Percentiles rank a stretch among this genome's conserved stretches.
Conservation (phyloP, 805 yeast genomes). For the Phaffomyces opuntiae region DNA sequence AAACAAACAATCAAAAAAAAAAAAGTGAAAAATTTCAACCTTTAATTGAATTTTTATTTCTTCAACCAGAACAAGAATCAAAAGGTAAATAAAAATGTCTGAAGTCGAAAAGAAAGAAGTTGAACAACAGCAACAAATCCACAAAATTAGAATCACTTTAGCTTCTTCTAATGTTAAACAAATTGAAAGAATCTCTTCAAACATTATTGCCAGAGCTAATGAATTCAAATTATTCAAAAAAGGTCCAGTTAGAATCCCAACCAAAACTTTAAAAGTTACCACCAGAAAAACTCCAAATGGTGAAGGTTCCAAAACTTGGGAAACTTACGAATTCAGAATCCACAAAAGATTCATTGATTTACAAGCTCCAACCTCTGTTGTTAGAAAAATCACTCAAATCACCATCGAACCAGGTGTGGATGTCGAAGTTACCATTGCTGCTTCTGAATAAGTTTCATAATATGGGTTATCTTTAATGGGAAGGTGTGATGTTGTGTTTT, state of each 20-base stretch:
- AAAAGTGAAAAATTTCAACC: constrained; percentile 10
- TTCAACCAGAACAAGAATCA: constrained; percentile 24
- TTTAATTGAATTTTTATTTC: neutral
- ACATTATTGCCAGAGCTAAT: constrained; percentile 84
- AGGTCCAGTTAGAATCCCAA: constrained; percentile 99
- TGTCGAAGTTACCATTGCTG: constrained; percentile 89
- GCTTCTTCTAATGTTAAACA: constrained; percentile 98
- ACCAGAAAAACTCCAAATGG: constrained; percentile 99
- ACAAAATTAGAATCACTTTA: constrained; percentile 98
- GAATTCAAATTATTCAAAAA: constrained; percentile 79
- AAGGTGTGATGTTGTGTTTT: constrained; percentile 2
- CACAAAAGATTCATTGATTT: constrained; percentile 99
- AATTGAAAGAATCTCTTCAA: constrained; percentile 91
- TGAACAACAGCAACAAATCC: constrained; percentile 76
- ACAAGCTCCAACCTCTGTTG: constrained; percentile 90
- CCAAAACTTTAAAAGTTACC: constrained; percentile 94
- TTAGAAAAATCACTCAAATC: constrained; percentile 95
- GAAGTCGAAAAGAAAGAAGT: constrained; percentile 79
- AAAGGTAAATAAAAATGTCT: constrained; percentile 59
- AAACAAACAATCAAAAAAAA: neutral
- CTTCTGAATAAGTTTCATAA: constrained; percentile 35
- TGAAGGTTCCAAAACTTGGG: constrained; percentile 99
- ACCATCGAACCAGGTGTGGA: constrained; percentile 99
- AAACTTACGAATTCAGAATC: constrained; percentile 98
- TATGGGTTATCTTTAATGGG: neutral